Percentiles rank a stretch among this genome's conserved stretches.
These are phyloP conservation scores for Penium margaritaceum DNA, from an alignment of 139 green algal genomes.

Conservation along the genomic window DNA sequence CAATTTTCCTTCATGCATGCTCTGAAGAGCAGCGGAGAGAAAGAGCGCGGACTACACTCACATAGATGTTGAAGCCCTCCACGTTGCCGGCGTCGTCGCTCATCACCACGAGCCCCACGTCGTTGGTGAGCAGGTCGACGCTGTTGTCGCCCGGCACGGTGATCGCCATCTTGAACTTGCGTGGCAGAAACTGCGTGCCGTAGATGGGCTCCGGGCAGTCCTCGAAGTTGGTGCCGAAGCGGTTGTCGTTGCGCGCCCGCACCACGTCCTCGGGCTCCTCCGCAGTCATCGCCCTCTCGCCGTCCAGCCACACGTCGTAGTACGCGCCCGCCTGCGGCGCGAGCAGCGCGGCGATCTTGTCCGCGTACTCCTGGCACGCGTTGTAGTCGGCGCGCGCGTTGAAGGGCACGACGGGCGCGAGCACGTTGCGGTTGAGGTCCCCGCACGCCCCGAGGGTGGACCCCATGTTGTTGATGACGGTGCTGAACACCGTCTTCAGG, in stretches of 20 bases:
- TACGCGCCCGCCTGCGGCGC: slow-evolving; percentile 89
- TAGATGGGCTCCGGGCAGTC: slow-evolving; percentile 93
- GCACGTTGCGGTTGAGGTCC: slow-evolving; percentile 95
- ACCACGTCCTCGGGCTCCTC: slow-evolving; percentile 51
- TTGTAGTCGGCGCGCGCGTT: slow-evolving; percentile 77
- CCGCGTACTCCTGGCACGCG: slow-evolving; percentile 38
- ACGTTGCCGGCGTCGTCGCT: slow-evolving; percentile 62
- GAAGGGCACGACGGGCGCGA: slow-evolving; percentile 70
- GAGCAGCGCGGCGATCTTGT: slow-evolving; percentile 74
- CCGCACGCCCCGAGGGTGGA: slow-evolving; percentile 87
- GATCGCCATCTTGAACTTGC: slow-evolving; percentile 96
- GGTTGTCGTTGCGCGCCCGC: slow-evolving; percentile 60
- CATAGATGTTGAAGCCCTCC: slow-evolving; percentile 80
- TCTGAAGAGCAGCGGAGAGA: too few relatives aligned
- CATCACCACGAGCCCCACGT: slow-evolving; percentile 84
- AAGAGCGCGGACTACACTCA: too few relatives aligned
- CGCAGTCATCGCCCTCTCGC: slow-evolving; percentile 75
- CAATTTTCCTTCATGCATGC: too few relatives aligned
- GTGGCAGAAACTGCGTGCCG: slow-evolving; percentile 85
- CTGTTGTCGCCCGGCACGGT: slow-evolving; percentile 87
- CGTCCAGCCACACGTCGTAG: slow-evolving; percentile 99
- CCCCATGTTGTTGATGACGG: slow-evolving; percentile 97
- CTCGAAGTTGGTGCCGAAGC: slow-evolving; percentile 91
- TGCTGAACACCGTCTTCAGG: slow-evolving; percentile 91
- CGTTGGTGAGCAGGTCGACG: slow-evolving; percentile 96